Percentiles rank a stretch among this genome's conserved stretches.
Conservation (phyloP, 2,329 filamentous ascomycete genomes). For the Endocalyx cinctus region DNA sequence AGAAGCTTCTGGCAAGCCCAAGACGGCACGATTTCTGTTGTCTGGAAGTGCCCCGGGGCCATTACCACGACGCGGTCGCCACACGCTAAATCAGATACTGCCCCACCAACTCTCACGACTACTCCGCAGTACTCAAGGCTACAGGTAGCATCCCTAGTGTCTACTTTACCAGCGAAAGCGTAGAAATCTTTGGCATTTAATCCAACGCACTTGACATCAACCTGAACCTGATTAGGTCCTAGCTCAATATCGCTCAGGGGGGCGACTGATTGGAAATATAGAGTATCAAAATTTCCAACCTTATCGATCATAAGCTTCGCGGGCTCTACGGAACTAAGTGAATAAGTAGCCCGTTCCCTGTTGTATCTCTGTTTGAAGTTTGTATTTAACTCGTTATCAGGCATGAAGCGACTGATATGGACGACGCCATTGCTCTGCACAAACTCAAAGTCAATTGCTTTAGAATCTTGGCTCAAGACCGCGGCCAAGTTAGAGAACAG, state of each 20-base stretch:
- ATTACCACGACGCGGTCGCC: slow-evolving; percentile 24
- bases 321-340: slow-evolving; percentile 4
- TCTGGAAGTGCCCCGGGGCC: slow-evolving; percentile 19
- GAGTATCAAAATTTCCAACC: slow-evolving; percentile 7
- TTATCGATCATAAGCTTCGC: slow-evolving; percentile 7
- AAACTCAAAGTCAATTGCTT: slow-evolving; percentile 8
- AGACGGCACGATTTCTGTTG: slow-evolving; percentile 18
- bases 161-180: slow-evolving; percentile 18
- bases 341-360: not conserved
- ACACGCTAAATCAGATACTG: slow-evolving; percentile 9
- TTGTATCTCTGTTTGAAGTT: slow-evolving; percentile 7
- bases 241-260: not conserved
- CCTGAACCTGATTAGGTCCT: slow-evolving; percentile 1
- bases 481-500: not conserved
- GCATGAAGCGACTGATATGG: slow-evolving; percentile 15
- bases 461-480: not conserved
- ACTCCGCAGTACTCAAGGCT: slow-evolving; percentile 23
- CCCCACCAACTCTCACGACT: slow-evolving; percentile 14
- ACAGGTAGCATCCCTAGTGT: slow-evolving; percentile 13
- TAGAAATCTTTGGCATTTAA: slow-evolving; percentile 22
- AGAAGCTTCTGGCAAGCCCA: slow-evolving; percentile 18
- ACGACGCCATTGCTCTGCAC: slow-evolving; percentile 1
- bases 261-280: slow-evolving; percentile 13
- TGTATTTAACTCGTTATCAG: slow-evolving; percentile 12
- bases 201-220: slow-evolving; percentile 8